Evolutionary conservation across 148 eudicot species (phyloP).

Genomic region (Beta vulgaris): DNA sequence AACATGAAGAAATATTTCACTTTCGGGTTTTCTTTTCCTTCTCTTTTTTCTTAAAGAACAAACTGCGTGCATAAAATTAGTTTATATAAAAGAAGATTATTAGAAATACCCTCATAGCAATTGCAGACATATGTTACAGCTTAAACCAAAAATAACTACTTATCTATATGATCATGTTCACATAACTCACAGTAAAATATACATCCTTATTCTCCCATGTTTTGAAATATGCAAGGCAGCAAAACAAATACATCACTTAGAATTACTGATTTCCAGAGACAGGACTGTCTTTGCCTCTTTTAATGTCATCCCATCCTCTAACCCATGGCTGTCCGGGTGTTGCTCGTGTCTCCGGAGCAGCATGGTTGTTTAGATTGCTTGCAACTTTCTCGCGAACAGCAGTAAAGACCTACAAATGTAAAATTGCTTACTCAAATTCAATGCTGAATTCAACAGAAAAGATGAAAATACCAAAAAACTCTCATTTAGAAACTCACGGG

Average conservation of each 20-base stretch:
- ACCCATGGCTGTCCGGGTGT: constrained; percentile 88
- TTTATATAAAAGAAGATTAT: neutral
- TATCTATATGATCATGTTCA: neutral
- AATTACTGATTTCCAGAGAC: constrained; percentile 79
- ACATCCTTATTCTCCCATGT: constrained; percentile 1
- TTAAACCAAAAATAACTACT: neutral
- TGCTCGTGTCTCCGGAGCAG: constrained; percentile 87
- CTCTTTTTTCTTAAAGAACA: neutral
- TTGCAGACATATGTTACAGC: neutral
- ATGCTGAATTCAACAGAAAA: neutral
- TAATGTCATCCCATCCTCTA: constrained; percentile 96
- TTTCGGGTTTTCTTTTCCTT: neutral
- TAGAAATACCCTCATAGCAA: neutral
- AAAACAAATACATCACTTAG: neutral
- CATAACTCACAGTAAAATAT: neutral
- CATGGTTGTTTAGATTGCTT: constrained; percentile 53
- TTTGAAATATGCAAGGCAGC: neutral
- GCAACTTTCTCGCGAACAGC: constrained; percentile 65
- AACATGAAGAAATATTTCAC: neutral
- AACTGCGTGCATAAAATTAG: neutral
- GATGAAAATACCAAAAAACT: neutral
- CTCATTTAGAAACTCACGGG: constrained; percentile 48
- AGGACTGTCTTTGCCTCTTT: constrained; percentile 68
- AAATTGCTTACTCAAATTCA: neutral
- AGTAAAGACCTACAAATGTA: constrained; percentile 58